Evolutionary conservation across 2,329 filamentous ascomycete genomes (phyloP).

Genomic region (Fusarium circinatum): DNA sequence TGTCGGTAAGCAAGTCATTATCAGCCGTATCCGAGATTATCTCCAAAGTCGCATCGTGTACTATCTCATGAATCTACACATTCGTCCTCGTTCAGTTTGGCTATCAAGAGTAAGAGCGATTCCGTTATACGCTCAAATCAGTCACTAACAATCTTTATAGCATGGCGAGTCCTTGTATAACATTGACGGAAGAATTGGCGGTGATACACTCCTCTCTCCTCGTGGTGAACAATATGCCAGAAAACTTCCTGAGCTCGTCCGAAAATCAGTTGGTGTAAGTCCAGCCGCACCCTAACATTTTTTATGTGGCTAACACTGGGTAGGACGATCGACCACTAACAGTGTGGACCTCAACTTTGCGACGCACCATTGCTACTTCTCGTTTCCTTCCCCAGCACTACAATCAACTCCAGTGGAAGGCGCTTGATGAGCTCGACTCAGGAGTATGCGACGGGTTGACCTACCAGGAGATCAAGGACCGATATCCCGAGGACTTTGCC

Average conservation of each 20-base stretch:
- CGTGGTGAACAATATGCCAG: conserved; percentile 89
- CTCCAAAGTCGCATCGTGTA: conserved; percentile 96
- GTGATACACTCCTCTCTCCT: conserved; percentile 86
- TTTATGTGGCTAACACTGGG: conserved; percentile 22
- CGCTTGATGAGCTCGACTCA: conserved; percentile 94
- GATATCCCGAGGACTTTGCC: conserved; percentile 92
- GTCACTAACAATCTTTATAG: conserved; percentile 54
- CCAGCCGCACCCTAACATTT: not conserved
- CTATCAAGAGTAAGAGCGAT: conserved; percentile 78
- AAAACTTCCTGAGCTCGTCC: conserved; percentile 85
- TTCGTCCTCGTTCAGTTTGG: conserved; percentile 96
- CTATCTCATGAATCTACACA: conserved; percentile 98
- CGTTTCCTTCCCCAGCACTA: conserved; percentile 83
- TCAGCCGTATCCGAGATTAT: conserved; percentile 97
- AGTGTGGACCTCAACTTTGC: conserved; percentile 72
- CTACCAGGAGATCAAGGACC: conserved; percentile 91
- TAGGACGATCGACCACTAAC: conserved; percentile 70
- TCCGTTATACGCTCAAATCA: not conserved
- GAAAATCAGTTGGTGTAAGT: conserved; percentile 85
- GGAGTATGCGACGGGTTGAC: conserved; percentile 97
- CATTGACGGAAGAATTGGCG: conserved; percentile 88
- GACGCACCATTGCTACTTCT: conserved; percentile 90
- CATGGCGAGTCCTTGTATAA: conserved; percentile 97
- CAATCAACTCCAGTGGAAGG: conserved; percentile 98
- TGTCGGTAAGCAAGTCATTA: conserved; percentile 94